phyloP scores from a whole-genome alignment of 2,329 filamentous ascomycete species.

The Fusarium acutatum region DNA sequence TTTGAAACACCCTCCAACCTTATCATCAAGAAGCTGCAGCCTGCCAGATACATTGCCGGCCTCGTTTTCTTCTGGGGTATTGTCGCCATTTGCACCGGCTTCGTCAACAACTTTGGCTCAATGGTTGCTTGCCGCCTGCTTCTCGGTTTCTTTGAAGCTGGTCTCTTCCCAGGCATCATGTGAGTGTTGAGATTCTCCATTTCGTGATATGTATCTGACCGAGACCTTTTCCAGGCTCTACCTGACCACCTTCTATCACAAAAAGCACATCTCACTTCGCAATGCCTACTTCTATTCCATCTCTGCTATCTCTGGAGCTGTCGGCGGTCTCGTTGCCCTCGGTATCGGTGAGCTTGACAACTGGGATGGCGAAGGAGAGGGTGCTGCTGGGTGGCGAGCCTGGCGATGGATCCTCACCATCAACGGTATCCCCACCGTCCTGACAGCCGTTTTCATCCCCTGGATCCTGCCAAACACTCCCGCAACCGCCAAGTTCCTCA shows the following conservation, averaged over 20 bases:
- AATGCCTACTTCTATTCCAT: constrained; percentile 70
- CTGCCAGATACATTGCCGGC: constrained; percentile 59
- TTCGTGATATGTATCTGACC: background rate
- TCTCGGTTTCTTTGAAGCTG: constrained; percentile 53
- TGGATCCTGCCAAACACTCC: constrained; percentile 68
- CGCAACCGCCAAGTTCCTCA: constrained; percentile 56
- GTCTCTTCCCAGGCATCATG: constrained; percentile 60
- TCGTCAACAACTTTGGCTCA: constrained; percentile 54
- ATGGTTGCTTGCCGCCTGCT: constrained; percentile 54
- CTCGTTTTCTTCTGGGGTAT: constrained; percentile 56
- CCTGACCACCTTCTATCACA: constrained; percentile 71
- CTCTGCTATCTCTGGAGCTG: constrained; percentile 69
- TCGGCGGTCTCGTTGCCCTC: constrained; percentile 71
- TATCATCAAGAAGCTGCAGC: constrained; percentile 49
- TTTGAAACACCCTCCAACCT: constrained; percentile 53
- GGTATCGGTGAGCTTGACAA: constrained; percentile 55
- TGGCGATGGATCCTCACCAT: constrained; percentile 75
- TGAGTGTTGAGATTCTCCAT: background rate
- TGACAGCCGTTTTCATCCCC: constrained; percentile 63
- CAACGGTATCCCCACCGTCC: constrained; percentile 55
- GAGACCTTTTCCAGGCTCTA: constrained; percentile 45
- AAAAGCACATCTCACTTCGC: constrained; percentile 67
- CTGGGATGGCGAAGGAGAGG: constrained; percentile 52
- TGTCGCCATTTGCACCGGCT: constrained; percentile 54
- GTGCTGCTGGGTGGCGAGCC: constrained; percentile 62